Evolutionary conservation across 2,329 filamentous ascomycete species (phyloP), one percentile per base, ranked within the genome.

Genomic region (Trichophyton verrucosum): DNA sequence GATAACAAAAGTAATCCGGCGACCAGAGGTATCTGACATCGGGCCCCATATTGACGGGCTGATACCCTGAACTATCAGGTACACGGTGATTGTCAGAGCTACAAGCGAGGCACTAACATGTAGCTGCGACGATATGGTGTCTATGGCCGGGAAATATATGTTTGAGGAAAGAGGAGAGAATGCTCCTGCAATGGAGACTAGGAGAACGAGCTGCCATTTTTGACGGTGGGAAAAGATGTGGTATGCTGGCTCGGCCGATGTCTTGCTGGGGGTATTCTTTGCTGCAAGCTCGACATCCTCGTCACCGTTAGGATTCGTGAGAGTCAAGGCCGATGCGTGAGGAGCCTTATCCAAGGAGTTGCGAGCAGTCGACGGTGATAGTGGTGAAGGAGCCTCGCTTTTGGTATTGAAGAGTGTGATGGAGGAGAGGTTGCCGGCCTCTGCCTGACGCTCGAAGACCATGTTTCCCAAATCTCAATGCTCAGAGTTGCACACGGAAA

Each of bases 21-120:
- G 78, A 9, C 85, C 84, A 2, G 80, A 77, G 66, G 76, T 77
- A 67, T 87, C 84, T 6, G 81, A 81, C 44, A 87, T 80, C 61
- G 83, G 82, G 3, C 83, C 85, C 55, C 84, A 80, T 11, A 87
- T 68, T 4, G 80, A 81, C 0, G 84, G 85, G 0, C 83, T 77
- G 1, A 87, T 70, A 20, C 79, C 84, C 68, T 87, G 84, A 51
- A 86, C 76, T 53, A 53, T 74, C 69, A 81, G 66, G 62, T 80
- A 81, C 3, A 75, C 75, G 0, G 78, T 81, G 13, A 81, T 71
- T 0, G 80, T 81, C 61, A 81, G 68, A 63, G 81, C 80, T 64
- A 81, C 74, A 56, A 72, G 68, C 3, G 75, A 72, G 13, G 67
- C 68, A 1, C 76, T 74, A 8, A 77, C 73, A 27, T 73, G 61